Base-by-base conservation (phyloP, 148 eudicot species). In the Heliosperma pusillum region DNA sequence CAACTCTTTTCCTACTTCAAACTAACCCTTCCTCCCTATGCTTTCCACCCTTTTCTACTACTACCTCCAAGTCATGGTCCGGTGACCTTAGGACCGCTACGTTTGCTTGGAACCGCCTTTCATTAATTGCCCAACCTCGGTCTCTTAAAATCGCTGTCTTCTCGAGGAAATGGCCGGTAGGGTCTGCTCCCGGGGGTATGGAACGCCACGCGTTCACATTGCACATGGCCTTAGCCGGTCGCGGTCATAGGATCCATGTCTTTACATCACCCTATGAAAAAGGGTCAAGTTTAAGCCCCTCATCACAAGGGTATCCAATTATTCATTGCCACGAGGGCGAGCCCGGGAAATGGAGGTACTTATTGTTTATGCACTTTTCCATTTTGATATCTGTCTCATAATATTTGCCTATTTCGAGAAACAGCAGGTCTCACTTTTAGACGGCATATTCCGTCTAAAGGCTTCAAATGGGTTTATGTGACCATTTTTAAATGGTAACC, bases 121-220 rank as follows among this genome's bases (percentile, higher is more conserved):
- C 73, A 1, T 83, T 87, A 52, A 5, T 55, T 0, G 78, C 70
- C 10, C 40, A 25, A 2, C 88, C 85, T 3, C 82, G 89, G 13
- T 66, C 71, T 0, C 84, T 91, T 11, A 88, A 85, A 21, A 71
- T 91, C n/a, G 97, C 97, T 0, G 97, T 89, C 11, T 91, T 91
- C 64, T 85, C 94, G 0, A 71, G 92, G 24, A 91, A 88, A 72
- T 91, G 97, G 97, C 97, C 97, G 0, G 80, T 81, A 0, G 82
- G 86, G 26, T 69, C 92, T 19, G 74, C 70, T 12, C 97, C 97
- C 0, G 97, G 97, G 1, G 97, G 97, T 2, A 92, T 92, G 97
- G 97, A 92, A 71, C 96, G 97, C 0, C 97, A 92, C 40, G 97
- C 97, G 0, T 82, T 81, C 67, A 88, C 91, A 0, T 91, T 92